Percentiles rank a stretch among this genome's conserved stretches.
Conservation (phyloP, 2,329 filamentous ascomycete species). For the Oidium heveae region DNA sequence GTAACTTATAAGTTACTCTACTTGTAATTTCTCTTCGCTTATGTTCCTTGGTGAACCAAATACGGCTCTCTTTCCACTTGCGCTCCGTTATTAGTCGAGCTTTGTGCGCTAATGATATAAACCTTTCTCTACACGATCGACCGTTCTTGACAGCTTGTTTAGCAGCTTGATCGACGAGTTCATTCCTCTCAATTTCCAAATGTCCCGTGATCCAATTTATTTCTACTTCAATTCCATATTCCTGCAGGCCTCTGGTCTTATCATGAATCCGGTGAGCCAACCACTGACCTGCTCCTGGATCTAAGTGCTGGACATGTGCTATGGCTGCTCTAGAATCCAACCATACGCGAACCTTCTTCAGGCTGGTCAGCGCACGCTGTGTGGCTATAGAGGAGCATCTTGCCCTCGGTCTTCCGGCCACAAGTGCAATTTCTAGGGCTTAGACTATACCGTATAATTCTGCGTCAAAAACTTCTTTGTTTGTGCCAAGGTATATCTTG, state of each 20-base stretch:
- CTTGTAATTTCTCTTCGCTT: no score
- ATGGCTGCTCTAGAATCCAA: not conserved
- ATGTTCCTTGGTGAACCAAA: not conserved
- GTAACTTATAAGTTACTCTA: not conserved
- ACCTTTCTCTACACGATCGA: not conserved
- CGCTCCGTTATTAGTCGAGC: no score
- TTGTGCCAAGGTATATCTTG: not conserved
- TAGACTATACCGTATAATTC: not conserved
- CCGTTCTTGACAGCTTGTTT: not conserved
- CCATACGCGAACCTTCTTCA: not conserved
- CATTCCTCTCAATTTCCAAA: not conserved
- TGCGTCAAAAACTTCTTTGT: not conserved
- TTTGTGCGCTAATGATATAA: not conserved
- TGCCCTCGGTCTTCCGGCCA: not conserved
- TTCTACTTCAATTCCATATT: not conserved
- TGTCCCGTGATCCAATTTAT: not conserved
- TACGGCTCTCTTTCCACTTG: no score
- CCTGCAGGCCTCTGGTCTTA: not conserved
- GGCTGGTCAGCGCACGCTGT: not conserved
- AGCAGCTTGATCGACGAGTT: not conserved
- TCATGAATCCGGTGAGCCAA: not conserved
- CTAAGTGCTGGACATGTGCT: not conserved
- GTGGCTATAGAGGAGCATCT: no score
- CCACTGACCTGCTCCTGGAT: not conserved
- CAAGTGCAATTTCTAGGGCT: not conserved